Evolutionary conservation across 83 land plant genomes (phyloP).

Genomic region (Diphasiastrum complanatum): DNA sequence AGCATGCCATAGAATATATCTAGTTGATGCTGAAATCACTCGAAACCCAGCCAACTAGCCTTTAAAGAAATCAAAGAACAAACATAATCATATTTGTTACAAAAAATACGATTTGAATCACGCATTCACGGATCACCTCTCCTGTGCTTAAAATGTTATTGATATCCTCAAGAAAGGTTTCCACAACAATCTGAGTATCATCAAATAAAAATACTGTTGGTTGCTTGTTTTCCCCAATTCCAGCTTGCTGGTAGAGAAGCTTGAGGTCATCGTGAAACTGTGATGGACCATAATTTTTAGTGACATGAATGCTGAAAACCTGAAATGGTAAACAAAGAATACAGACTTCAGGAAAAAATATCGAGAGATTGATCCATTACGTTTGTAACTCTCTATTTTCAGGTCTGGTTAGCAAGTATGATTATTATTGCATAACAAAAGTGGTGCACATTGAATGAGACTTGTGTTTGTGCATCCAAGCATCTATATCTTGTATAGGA

Average conservation of each 20-base stretch:
- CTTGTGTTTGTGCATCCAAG: too few species aligned
- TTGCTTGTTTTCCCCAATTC: constrained; percentile 25
- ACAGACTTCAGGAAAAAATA: background rate
- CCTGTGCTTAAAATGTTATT: constrained; percentile 35
- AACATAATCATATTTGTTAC: too few species aligned
- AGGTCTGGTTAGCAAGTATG: too few species aligned
- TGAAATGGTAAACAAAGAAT: constrained; percentile 1
- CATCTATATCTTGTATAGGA: too few species aligned
- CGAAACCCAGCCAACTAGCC: too few species aligned
- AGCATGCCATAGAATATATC: too few species aligned
- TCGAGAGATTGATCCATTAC: too few species aligned
- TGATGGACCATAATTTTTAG: constrained; percentile 19
- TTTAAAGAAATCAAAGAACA: too few species aligned
- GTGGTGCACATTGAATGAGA: too few species aligned
- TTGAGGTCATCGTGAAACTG: constrained; percentile 39
- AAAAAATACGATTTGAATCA: background rate
- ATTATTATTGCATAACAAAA: too few species aligned
- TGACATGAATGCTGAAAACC: constrained; percentile 22
- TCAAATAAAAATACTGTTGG: constrained; percentile 36
- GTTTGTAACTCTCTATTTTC: too few species aligned
- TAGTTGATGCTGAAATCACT: too few species aligned
- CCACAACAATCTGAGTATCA: constrained; percentile 36
- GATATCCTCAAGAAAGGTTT: constrained; percentile 36
- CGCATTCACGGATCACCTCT: constrained; percentile 13
- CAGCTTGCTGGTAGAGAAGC: constrained; percentile 29